phyloP scores from a whole-genome alignment of 2,329 filamentous ascomycete species.

The Hymenoscyphus infarciens region DNA sequence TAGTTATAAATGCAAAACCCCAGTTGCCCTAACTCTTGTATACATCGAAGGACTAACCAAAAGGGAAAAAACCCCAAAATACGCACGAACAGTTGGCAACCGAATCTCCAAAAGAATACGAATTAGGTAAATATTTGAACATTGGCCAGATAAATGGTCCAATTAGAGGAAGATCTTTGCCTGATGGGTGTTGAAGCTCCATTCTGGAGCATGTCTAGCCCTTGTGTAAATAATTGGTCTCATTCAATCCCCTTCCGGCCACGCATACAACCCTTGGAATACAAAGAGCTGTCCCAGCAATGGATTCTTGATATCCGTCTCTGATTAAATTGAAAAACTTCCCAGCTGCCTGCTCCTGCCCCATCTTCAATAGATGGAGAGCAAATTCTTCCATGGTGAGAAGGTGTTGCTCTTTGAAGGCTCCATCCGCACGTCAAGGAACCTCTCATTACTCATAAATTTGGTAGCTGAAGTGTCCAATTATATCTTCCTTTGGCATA shows the following conservation, averaged over 20 bases:
- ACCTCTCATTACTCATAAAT: background rate
- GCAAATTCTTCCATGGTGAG: constrained; percentile 10
- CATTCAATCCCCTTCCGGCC: background rate
- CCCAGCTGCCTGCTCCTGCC: background rate
- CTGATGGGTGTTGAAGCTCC: too few species aligned
- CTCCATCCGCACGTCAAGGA: background rate
- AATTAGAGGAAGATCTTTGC: too few species aligned
- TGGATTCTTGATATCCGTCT: constrained; percentile 9
- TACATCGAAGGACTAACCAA: constrained; percentile 29
- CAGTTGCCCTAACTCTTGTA: constrained; percentile 37
- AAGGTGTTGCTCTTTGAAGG: constrained; percentile 8
- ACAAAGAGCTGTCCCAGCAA: constrained; percentile 5
- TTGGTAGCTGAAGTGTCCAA: constrained; percentile 4
- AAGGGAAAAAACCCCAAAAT: constrained; percentile 28
- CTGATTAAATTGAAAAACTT: background rate
- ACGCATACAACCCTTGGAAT: constrained; percentile 4
- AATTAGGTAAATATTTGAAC: too few species aligned
- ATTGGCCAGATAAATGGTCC: constrained; percentile 33
- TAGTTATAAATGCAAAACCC: constrained; percentile 46
- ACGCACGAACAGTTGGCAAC: constrained; percentile 42
- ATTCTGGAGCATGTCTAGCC: too few species aligned
- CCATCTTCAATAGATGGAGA: background rate
- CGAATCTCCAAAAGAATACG: constrained; percentile 61
- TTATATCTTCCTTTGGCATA: background rate
- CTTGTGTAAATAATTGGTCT: background rate